phyloP scores from a whole-genome alignment of 176 grass and related monocot species.

The Lolium multiflorum region DNA sequence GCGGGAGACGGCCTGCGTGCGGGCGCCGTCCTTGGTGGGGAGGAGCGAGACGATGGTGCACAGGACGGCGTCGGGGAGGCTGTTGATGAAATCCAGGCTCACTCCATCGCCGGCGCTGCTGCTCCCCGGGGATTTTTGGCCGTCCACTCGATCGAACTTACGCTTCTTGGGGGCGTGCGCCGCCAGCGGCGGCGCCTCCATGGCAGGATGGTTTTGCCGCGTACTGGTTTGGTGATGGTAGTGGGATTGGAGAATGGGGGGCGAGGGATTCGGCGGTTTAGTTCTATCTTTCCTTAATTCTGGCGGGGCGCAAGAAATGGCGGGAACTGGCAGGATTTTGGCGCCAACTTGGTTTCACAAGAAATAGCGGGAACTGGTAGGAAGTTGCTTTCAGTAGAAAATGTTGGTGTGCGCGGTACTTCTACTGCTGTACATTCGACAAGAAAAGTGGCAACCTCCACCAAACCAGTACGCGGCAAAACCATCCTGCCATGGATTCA shows the following conservation, averaged over 20 bases:
- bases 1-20: constrained; percentile 7
- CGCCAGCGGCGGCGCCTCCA: constrained; percentile 2
- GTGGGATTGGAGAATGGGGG: background rate
- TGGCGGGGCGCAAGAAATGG: background rate
- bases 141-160: background rate
- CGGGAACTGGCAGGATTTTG: background rate
- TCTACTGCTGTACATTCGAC: no score
- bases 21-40: constrained; percentile 15
- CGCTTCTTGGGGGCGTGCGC: constrained; percentile 2
- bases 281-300: background rate
- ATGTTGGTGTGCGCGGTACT: no score
- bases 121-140: background rate
- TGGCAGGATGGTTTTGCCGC: background rate
- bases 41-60: constrained; percentile 24
- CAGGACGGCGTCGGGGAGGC: background rate
- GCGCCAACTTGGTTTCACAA: background rate
- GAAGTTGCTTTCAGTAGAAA: background rate
- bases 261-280: background rate
- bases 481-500: background rate
- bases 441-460: background rate
- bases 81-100: background rate
- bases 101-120: background rate
- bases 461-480: background rate
- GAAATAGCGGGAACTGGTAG: background rate
- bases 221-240: background rate